phyloP scores from a whole-genome alignment of 176 grass and related monocot species.

The Oryza meridionalis region DNA sequence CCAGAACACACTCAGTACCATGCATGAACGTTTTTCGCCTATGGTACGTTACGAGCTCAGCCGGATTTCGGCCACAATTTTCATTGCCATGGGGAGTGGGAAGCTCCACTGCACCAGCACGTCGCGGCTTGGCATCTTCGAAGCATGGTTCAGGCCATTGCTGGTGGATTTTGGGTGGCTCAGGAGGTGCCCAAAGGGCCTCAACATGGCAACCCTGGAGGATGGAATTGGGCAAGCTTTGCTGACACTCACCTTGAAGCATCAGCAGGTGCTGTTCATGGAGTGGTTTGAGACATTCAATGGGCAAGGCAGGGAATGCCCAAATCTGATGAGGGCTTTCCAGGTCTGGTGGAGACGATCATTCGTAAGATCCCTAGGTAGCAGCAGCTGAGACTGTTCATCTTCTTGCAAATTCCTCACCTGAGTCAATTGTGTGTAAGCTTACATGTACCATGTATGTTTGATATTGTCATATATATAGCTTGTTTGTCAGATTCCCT shows the following conservation, averaged over 20 bases:
- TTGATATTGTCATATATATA: conserved; percentile 37
- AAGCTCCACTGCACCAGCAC: conserved; percentile 66
- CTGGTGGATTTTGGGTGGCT: conserved; percentile 84
- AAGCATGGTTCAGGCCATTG: conserved; percentile 85
- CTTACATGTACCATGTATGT: neutral
- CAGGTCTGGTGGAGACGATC: conserved; percentile 97
- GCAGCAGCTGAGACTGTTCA: conserved; percentile 32
- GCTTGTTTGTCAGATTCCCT: conserved; percentile 12
- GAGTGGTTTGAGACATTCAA: conserved; percentile 82
- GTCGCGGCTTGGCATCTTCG: conserved; percentile 54
- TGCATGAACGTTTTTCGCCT: conserved; percentile 64
- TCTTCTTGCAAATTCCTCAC: conserved; percentile 5
- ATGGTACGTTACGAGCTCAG: conserved; percentile 80
- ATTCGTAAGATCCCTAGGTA: conserved; percentile 57
- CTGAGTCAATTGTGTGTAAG: conserved; percentile 5
- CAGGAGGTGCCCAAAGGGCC: conserved; percentile 72
- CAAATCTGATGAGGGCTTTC: conserved; percentile 81
- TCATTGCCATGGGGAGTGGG: conserved; percentile 71
- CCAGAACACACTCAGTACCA: conserved; percentile 50
- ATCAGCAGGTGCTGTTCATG: conserved; percentile 79
- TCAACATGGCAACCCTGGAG: conserved; percentile 66
- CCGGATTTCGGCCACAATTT: conserved; percentile 71
- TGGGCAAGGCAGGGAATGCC: conserved; percentile 69
- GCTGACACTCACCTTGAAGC: conserved; percentile 69
- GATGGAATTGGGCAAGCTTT: conserved; percentile 79